Evolutionary conservation across 768 basidiomycete genomes (phyloP).

Genomic region (Amanita pallidorosea): DNA sequence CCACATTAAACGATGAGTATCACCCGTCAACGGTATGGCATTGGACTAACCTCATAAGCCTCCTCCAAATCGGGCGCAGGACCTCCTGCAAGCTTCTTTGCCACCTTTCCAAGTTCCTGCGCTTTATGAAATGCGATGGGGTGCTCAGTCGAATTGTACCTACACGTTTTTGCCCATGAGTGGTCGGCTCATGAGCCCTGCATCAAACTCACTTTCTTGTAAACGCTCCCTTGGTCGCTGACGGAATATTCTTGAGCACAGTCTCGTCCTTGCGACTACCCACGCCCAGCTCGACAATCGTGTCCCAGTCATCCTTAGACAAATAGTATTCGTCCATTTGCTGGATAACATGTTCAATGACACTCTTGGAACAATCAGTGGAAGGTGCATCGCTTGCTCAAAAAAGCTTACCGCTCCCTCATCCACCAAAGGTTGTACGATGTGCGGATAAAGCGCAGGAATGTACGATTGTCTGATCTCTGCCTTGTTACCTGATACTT

Average conservation of each 20-base stretch:
- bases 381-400: neutral
- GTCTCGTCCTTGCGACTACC: slow-evolving; percentile 65
- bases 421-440: slow-evolving; percentile 68
- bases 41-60: slow-evolving; percentile 59
- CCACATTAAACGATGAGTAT: neutral
- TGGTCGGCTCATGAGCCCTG: neutral
- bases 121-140: slow-evolving; percentile 95
- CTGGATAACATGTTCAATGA: slow-evolving; percentile 72
- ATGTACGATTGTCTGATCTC: slow-evolving; percentile 91
- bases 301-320: slow-evolving; percentile 94
- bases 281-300: slow-evolving; percentile 87
- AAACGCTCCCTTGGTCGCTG: slow-evolving; percentile 73
- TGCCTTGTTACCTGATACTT: slow-evolving; percentile 79
- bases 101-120: slow-evolving; percentile 61
- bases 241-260: slow-evolving; percentile 75
- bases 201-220: slow-evolving; percentile 60
- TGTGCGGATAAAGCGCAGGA: slow-evolving; percentile 73
- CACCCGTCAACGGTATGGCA: neutral
- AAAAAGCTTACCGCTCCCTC: slow-evolving; percentile 54
- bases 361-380: slow-evolving; percentile 36
- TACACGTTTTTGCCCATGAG: slow-evolving; percentile 17
- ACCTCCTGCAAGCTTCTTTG: slow-evolving; percentile 70
- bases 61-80: slow-evolving; percentile 89
- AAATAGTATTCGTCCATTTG: slow-evolving; percentile 93
- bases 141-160: slow-evolving; percentile 84